A percentile compares a stretch with the other conserved stretches of the same genome.
Conservation (phyloP, 2,329 filamentous ascomycete species). For the Claviceps sorghi region DNA sequence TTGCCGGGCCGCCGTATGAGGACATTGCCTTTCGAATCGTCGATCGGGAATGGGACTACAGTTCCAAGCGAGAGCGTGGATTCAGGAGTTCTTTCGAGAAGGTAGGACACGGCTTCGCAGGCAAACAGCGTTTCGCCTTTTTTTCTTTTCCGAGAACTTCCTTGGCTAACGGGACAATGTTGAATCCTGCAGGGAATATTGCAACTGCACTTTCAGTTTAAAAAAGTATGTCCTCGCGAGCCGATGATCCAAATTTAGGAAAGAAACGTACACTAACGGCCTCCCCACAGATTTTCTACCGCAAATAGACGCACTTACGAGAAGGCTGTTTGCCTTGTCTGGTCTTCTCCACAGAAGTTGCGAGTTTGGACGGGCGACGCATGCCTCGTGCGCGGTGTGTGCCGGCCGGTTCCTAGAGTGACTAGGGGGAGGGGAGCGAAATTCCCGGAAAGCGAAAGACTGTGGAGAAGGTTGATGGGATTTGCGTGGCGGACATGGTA, state of each 20-base stretch:
- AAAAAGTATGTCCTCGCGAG: slow-evolving; percentile 49
- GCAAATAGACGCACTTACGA: slow-evolving; percentile 4
- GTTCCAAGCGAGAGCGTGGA: slow-evolving; percentile 82
- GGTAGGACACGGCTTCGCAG: slow-evolving; percentile 37
- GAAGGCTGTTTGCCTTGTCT: not conserved
- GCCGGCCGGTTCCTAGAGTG: not conserved
- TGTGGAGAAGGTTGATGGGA: not conserved
- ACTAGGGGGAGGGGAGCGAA: not conserved
- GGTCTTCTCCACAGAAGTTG: not conserved
- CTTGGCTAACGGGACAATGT: not conserved
- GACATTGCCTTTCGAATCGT: slow-evolving; percentile 96
- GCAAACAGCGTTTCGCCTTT: slow-evolving; percentile 6
- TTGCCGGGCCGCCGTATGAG: slow-evolving; percentile 88
- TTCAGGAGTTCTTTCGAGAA: slow-evolving; percentile 97
- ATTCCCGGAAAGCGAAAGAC: not conserved
- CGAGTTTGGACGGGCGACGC: not conserved
- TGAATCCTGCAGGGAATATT: slow-evolving; percentile 39
- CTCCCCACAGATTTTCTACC: slow-evolving; percentile 7
- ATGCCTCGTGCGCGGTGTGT: not conserved
- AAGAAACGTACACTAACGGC: not conserved
- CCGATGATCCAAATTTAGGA: not conserved
- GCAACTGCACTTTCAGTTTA: slow-evolving; percentile 96
- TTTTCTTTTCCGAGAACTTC: not conserved
- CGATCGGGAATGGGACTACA: slow-evolving; percentile 98
- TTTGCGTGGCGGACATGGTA: not conserved